These are phyloP conservation scores for Musa acuminata DNA, from an alignment of 176 grass and related monocot species.

Conservation along the genomic window DNA sequence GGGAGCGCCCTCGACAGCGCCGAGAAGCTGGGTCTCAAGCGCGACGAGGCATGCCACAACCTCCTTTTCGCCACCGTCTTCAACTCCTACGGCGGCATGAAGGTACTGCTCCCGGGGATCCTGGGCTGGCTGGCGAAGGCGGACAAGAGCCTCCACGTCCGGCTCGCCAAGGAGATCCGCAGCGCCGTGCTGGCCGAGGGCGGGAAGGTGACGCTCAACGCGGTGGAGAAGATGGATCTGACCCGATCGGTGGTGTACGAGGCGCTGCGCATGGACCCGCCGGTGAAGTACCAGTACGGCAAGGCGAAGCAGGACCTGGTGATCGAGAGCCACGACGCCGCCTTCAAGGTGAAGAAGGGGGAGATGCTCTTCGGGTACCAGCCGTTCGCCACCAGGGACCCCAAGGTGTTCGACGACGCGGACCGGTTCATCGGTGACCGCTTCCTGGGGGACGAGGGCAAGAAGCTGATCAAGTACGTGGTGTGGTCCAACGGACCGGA, in stretches of 20 bases:
- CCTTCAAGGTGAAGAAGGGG: conserved; percentile 40
- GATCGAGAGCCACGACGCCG: conserved; percentile 45
- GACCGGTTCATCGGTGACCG: conserved; percentile 34
- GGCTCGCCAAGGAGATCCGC: conserved; percentile 34
- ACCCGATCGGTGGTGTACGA: conserved; percentile 57
- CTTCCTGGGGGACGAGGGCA: conserved; percentile 23
- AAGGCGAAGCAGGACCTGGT: conserved; percentile 40
- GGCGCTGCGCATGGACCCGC: conserved; percentile 50
- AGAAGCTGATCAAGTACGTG: conserved; percentile 30
- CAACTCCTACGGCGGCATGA: conserved; percentile 53
- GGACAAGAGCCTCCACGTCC: conserved; percentile 26
- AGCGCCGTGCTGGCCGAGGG: conserved; percentile 24
- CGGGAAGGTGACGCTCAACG: conserved; percentile 33
- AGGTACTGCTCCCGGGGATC: conserved; percentile 36
- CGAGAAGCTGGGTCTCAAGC: conserved; percentile 34
- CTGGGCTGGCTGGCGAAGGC: conserved; percentile 21
- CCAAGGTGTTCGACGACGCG: conserved; percentile 38
- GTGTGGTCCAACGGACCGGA: conserved; percentile 33
- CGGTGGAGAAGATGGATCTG: conserved; percentile 57
- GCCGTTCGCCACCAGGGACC: conserved; percentile 41
- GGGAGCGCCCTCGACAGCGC: conserved; percentile 27
- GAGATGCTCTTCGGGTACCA: conserved; percentile 71
- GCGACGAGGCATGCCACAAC: conserved; percentile 61
- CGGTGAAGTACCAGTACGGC: conserved; percentile 61
- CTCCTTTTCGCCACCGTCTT: conserved; percentile 48